Evolutionary conservation across 148 eudicot species (phyloP).

Genomic region (Nepenthes mirabilis): DNA sequence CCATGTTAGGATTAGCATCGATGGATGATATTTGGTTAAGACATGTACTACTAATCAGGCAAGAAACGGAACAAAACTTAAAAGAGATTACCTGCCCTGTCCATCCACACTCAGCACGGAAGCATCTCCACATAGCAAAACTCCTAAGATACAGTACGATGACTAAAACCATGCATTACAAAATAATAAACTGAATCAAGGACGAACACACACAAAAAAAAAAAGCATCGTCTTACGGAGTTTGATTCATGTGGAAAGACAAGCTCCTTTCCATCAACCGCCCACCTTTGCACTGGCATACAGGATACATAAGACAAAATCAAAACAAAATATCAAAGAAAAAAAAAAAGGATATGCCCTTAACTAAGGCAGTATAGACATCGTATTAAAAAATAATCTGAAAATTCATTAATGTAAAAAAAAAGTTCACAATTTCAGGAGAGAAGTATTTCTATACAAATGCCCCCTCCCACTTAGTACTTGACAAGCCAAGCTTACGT

Average conservation of each 20-base stretch:
- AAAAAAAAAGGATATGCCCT: too few species aligned
- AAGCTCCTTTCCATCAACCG: conserved; percentile 20
- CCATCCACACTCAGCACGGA: conserved; percentile 30
- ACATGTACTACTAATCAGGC: neutral
- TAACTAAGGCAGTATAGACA: too few species aligned
- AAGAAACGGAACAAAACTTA: neutral
- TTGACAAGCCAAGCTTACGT: too few species aligned
- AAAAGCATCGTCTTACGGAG: conserved; percentile 6
- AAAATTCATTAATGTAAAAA: too few species aligned
- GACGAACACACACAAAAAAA: neutral
- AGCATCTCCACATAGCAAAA: conserved; percentile 40
- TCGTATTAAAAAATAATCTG: too few species aligned
- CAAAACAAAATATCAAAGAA: neutral
- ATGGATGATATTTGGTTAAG: neutral
- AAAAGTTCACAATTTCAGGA: too few species aligned
- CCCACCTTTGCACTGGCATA: conserved; percentile 34
- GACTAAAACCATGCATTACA: neutral
- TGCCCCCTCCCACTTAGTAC: too few species aligned
- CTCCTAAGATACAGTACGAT: conserved; percentile 12
- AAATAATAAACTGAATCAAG: neutral
- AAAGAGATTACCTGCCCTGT: conserved; percentile 25
- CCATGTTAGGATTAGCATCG: too few species aligned
- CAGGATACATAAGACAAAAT: neutral
- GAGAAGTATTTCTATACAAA: too few species aligned
- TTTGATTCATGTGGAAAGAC: conserved; percentile 25